Evolutionary conservation across 2,329 filamentous ascomycete species (phyloP), one percentile per base, ranked within the genome.

Genomic region (Aspergillus sp.): DNA sequence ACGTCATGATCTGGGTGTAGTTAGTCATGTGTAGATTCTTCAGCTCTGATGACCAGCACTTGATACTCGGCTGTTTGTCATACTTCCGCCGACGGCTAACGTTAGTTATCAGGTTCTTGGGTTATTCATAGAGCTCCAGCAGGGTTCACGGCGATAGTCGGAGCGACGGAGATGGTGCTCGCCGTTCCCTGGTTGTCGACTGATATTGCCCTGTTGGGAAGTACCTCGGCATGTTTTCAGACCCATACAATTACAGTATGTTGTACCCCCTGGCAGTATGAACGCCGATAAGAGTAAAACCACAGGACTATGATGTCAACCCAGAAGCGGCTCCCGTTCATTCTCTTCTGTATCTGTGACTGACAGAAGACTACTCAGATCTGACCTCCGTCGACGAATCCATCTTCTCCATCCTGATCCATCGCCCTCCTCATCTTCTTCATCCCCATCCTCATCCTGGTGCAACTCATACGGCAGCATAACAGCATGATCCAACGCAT

Each of bases 401-500:
- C 52, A 56, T 35, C 49, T 23, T 25, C 48, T 56, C 54, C 52
- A 53, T 50, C 52, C 25, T 7, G 13, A 30, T 4, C 17, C 37
- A 17, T 35, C 7, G 5, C 33, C 33, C 5, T 22, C n/a, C 7
- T 39, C 37, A 2, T n/a, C n/a, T n/a, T 39, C 17, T 5, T 22
- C 17, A 12, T 22, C 22, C 7, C 12, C 25, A 15, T 7, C 10
- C 23, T 19, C 41, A 5, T 43, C 6, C 30, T 44, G 42, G 17
- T 42, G 44, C 22, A 41, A 37, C 52, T 85, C 82, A 27, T 74
- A 79, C 0, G 83, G 82, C 4, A 86, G 70, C 2, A 86, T 63
- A 51, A 86, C 83, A 20, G 84, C 84, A 49, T 82, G 78, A 56
- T 87, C 84, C 12, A 85, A 64, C 65, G 88, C 66, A 57, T 84